Evolutionary conservation across 495 filamentous ascomycete genomes (phyloP).

Genomic region (Hypoxylon trugodes): DNA sequence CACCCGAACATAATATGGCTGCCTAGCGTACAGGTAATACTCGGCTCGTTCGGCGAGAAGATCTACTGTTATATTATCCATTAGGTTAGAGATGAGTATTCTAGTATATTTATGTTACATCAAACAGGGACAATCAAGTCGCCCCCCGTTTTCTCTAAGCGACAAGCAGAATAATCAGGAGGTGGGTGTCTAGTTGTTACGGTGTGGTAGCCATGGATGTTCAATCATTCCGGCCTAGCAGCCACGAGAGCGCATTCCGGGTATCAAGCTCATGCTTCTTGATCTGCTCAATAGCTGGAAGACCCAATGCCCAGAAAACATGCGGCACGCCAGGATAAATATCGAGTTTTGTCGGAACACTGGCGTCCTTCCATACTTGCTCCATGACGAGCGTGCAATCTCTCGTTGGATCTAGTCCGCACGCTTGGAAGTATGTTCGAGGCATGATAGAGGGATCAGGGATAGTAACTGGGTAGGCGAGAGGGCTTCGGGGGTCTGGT

Average conservation of each 20-base stretch:
- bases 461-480: conserved; percentile 24
- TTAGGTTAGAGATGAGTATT: too few relatives aligned
- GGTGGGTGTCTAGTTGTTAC: too few relatives aligned
- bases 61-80: too few relatives aligned
- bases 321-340: conserved; percentile 54
- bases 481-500: neutral
- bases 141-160: too few relatives aligned
- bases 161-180: too few relatives aligned
- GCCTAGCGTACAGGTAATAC: too few relatives aligned
- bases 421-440: conserved; percentile 47
- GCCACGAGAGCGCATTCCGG: conserved; percentile 19
- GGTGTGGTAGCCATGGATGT: too few relatives aligned
- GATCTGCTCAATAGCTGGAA: conserved; percentile 39
- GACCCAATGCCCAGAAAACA: conserved; percentile 11
- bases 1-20: neutral
- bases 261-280: conserved; percentile 23
- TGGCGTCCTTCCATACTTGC: conserved; percentile 44
- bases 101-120: too few relatives aligned
- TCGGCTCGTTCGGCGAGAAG: too few relatives aligned
- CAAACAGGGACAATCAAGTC: too few relatives aligned
- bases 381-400: conserved; percentile 52
- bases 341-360: conserved; percentile 44
- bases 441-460: conserved; percentile 38
- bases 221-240: conserved; percentile 13
- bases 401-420: conserved; percentile 47